Evolutionary conservation across 2,329 filamentous ascomycete genomes (phyloP), one percentile per base, ranked within the genome.

Genomic region (Ascochyta pisi): DNA sequence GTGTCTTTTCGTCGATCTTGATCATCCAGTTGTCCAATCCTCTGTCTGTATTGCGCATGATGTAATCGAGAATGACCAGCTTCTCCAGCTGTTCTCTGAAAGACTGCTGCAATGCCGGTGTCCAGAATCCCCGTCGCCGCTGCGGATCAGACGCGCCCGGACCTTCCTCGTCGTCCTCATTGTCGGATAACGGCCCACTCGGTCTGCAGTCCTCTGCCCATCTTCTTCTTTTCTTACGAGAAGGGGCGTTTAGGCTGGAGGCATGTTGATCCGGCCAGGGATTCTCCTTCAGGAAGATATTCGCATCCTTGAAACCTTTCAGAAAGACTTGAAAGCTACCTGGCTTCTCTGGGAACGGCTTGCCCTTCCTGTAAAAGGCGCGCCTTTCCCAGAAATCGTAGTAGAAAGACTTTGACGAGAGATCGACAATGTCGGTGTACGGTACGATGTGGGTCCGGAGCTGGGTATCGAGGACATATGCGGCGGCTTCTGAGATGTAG

Each of bases 1-100:
- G 87, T 3, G 85, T 87, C 65, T 92, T 85, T 83, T 88, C 91
- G 75, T 99, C 93, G 29, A 99, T 91, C 75, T 92, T 95, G 72
- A 99, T 92, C 95, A 99, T 99, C 95, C 95, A 99, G 68, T 99
- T 99, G 74, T 99, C 95, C 53, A 97, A 81, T 1, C 95, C 95
- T 77, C 95, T 86, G 74, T 99, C 95, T 1, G 95, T 99, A 72
- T 99, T 99, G 54, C 95, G 87, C 95, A 99, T 99, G 61, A 99
- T 96, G 74, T 99, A 99, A 77, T 99, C 95, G 63, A 99, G 77
- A 68, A 99, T 96, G 22, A 99, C 96, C 7, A 99, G 82, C 76
- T 97, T 98, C 78, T 99, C 95, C 43, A 99, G 83, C 77, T 98
- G 91, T 75, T 99, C 95, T 34, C 95, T 83, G 73, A 99, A 96